Base-by-base conservation (phyloP, 2,329 filamentous ascomycete species). In the Monilinia laxa region DNA sequence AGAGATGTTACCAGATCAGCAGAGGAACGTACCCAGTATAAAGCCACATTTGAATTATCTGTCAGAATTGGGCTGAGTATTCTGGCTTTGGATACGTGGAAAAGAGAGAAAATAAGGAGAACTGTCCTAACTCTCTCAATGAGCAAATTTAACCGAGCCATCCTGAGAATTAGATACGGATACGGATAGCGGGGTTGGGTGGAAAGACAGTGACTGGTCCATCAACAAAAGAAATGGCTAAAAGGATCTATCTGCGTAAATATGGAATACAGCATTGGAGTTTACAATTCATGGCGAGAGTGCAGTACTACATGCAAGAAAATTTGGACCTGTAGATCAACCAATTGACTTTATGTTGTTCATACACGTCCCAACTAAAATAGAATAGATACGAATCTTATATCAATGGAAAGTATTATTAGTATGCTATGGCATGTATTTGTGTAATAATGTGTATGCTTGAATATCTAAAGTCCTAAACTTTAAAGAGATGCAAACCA, bases 1-100 rank as follows among this genome's bases (percentile, higher is more conserved):
- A 64, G 64, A 25, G n/a, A n/a, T 28, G 16, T 25, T 12, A 6
- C 45, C 12, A 23, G 28, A 4, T 47, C 31, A 14, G 20, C 6
- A n/a, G 54, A 23, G 52, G n/a, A 28, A 56, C 74, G 66, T 75
- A 81, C 80, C 71, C 78, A 81, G 69, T 81, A 81, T 4, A 80
- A 75, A 6, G 75, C 79, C 42, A 81, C 75, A 68, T 81, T 81
- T 49, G 74, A 75, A 64, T 78, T 78, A 0, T 38, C 53, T 16
- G 53, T 52, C 25, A 52, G 23, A 28, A 52, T 14, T 12, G 23
- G 49, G 7, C 49, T 52, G 23, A 9, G 18, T 4, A 25, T 23
- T 28, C 49, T 52, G 23, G 23, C 49, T 14, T 28, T 25, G 25
- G 49, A 52, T 16, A 52, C 23, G 23, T 14, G 18, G 23, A 28